Evolutionary conservation across 345 rosid species (phyloP).

Genomic region (Alliaria petiolata): DNA sequence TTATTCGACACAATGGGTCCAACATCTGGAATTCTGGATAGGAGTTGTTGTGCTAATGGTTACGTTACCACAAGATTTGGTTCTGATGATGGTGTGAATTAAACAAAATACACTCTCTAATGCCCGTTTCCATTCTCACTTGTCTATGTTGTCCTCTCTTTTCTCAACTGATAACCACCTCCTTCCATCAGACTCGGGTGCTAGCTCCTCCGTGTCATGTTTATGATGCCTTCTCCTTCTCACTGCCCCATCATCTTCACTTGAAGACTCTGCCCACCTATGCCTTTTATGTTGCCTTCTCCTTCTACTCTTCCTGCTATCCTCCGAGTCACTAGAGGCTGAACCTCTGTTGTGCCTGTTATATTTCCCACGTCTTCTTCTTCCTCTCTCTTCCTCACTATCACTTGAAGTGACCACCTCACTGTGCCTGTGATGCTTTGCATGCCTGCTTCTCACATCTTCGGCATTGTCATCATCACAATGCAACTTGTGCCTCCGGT

Average conservation of each 20-base stretch:
- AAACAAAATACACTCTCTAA: not conserved
- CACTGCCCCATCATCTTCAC: constrained; percentile 21
- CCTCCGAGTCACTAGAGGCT: constrained; percentile 36
- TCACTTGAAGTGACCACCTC: constrained; percentile 33
- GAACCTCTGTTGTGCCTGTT: constrained; percentile 35
- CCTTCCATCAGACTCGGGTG: constrained; percentile 17
- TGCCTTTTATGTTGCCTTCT: constrained; percentile 37
- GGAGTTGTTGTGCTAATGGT: not conserved
- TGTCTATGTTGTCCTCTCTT: constrained; percentile 4
- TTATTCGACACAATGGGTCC: not conserved
- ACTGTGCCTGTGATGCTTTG: constrained; percentile 20
- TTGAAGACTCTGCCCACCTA: constrained; percentile 24
- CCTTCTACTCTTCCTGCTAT: constrained; percentile 22
- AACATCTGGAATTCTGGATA: not conserved
- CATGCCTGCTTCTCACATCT: constrained; percentile 29
- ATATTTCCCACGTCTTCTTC: constrained; percentile 34
- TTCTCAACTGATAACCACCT: constrained; percentile 14
- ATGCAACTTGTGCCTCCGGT: constrained; percentile 40
- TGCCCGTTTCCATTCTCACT: constrained; percentile 2
- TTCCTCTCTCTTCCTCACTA: constrained; percentile 31
- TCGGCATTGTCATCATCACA: constrained; percentile 33
- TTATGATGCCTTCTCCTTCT: constrained; percentile 12
- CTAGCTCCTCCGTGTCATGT: constrained; percentile 13
- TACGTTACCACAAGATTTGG: not conserved
- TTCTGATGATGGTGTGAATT: not conserved